Conservation (phyloP, 345 rosid genomes). For the Aegle marmelos region DNA sequence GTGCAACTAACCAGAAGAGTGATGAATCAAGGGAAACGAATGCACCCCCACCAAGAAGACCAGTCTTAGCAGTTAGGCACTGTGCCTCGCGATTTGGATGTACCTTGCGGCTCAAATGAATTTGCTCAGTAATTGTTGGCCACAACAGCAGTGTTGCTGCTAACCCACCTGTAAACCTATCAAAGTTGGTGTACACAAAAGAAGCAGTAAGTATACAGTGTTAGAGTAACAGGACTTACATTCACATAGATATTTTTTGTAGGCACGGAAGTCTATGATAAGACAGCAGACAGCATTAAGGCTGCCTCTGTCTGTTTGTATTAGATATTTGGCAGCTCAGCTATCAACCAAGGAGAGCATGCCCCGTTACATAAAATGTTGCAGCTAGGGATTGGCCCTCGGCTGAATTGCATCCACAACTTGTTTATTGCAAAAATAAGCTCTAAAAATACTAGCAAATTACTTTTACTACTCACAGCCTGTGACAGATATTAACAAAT, state of each 20-base stretch:
- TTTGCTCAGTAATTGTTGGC: constrained; percentile 78
- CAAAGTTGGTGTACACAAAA: not conserved
- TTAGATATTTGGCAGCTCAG: not conserved
- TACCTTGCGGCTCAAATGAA: constrained; percentile 58
- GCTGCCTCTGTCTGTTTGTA: not conserved
- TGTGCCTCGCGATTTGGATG: constrained; percentile 42
- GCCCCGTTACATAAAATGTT: no score
- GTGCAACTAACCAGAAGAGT: constrained; percentile 74
- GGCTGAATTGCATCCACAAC: not conserved
- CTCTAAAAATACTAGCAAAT: no score
- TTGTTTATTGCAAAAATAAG: no score
- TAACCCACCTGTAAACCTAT: constrained; percentile 59
- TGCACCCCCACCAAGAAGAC: constrained; percentile 81
- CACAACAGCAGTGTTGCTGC: constrained; percentile 55
- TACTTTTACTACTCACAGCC: not conserved
- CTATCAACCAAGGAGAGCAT: not conserved
- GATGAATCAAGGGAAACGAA: constrained; percentile 74
- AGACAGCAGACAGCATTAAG: not conserved
- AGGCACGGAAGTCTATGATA: not conserved
- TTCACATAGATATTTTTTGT: not conserved
- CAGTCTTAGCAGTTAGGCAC: constrained; percentile 87
- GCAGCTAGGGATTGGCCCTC: not conserved
- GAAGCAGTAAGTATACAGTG: not conserved
- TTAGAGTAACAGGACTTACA: not conserved
- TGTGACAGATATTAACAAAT: not conserved